Percentiles rank a stretch among this genome's conserved stretches.
Conservation (phyloP, 495 filamentous ascomycete species). For the Extremus antarcticus region DNA sequence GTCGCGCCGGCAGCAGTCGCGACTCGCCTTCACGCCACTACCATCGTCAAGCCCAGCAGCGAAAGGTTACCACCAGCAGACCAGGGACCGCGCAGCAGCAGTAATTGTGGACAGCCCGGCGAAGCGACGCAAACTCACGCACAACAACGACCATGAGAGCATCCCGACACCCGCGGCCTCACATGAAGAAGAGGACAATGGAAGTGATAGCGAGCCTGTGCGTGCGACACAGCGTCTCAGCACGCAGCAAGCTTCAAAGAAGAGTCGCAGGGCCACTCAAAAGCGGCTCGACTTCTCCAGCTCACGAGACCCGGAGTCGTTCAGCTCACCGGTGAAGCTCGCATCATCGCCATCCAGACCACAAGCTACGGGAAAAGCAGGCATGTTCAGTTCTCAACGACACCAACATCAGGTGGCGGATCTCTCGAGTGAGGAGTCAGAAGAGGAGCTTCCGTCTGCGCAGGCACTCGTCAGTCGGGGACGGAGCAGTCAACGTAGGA, state of each 20-base stretch:
- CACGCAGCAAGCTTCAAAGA: constrained; percentile 1
- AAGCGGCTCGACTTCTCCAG: constrained; percentile 11
- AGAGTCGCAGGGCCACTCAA: constrained; percentile 3
- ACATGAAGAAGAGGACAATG: background rate
- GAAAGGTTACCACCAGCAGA: constrained; percentile 15
- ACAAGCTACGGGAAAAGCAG: constrained; percentile 2
- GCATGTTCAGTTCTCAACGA: constrained; percentile 15
- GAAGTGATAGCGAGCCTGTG: constrained; percentile 5
- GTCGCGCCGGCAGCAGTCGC: constrained; percentile 23
- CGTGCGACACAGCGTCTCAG: background rate
- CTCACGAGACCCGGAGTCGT: background rate
- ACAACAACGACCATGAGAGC: background rate
- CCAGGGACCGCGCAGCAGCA: constrained; percentile 22
- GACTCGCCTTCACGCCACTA: constrained; percentile 23
- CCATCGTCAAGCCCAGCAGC: constrained; percentile 25
- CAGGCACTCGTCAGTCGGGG: background rate
- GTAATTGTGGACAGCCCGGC: constrained; percentile 18
- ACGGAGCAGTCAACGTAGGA: background rate
- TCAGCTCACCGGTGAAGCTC: constrained; percentile 7
- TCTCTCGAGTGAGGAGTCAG: constrained; percentile 13
- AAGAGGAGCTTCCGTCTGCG: background rate
- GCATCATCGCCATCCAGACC: constrained; percentile 3
- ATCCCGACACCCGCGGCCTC: constrained; percentile 15
- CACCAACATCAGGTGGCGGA: background rate
- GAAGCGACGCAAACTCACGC: constrained; percentile 21